Evolutionary conservation across 257 asterid species (phyloP), one percentile per base, ranked within the genome.

Genomic region (Solanum sitiens): DNA sequence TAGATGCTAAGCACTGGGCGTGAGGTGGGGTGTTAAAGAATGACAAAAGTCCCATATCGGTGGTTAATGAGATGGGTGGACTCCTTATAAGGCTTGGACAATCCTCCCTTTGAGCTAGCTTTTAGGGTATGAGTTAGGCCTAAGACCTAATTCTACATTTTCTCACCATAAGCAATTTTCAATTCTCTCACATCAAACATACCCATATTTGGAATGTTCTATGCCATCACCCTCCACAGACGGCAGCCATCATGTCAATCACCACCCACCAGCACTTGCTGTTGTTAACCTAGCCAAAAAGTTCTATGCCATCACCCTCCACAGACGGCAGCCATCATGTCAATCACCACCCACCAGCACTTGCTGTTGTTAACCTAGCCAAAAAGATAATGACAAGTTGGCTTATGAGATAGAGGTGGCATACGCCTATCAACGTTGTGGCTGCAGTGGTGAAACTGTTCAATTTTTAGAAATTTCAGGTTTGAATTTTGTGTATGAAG

Each of bases 161-260:
- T 5, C 50, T 44, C 82, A 73, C 82, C 30, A 20, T 20, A 73
- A 74, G 7, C 11, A 70, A 32, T 72, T 72, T 16, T 71, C 25
- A 70, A 71, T 2, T 71, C 2, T 16, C 33, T 32, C 77, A 71
- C 77, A 16, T 71, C 15, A 71, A 72, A 33, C 80, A 35, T 0
- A 35, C 80, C 45, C 45, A 18, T 9, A 37, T 73, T 73, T 73
- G 82, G 82, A 73, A 37, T 73, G 82, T 73, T 73, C 30, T 73
- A 10, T 13, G 37, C 18, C 50, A 73, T 73, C 80, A 73, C 47
- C 35, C 16, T 37, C 18, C 47, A 73, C 0, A 73, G 82, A 37
- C 18, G 50, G 82, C 82, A 73, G 82, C 82, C 82, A 37, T 73
- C 80, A 72, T 35, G 30, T 35, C 9, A 53, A 72, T 72, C 25